Conservation (phyloP, 805 yeast species). For the Candida tibetensis region DNA sequence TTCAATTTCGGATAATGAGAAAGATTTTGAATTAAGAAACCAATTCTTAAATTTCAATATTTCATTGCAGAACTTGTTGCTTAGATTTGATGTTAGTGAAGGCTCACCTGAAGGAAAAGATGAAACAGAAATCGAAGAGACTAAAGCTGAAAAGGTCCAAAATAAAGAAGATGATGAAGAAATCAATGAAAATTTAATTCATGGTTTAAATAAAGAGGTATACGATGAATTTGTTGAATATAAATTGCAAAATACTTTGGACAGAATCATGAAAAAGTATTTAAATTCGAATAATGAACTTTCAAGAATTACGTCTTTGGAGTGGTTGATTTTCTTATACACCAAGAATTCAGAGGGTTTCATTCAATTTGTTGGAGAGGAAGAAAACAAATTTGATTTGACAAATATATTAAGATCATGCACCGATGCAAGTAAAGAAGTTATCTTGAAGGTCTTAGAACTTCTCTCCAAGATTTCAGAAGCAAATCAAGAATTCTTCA, state of each 20-base stretch:
- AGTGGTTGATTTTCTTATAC: slow-evolving; percentile 86
- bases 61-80: slow-evolving; percentile 31
- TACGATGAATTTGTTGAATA: slow-evolving; percentile 41
- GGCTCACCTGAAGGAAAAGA: slow-evolving; percentile 11
- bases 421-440: slow-evolving; percentile 69
- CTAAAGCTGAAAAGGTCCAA: slow-evolving; percentile 3
- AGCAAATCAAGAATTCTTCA: slow-evolving; percentile 72
- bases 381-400: slow-evolving; percentile 51
- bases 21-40: slow-evolving; percentile 36
- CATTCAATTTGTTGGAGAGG: slow-evolving; percentile 22
- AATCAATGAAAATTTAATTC: slow-evolving; percentile 52
- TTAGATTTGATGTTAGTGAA: slow-evolving; percentile 28
- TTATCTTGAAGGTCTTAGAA: slow-evolving; percentile 69
- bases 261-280: slow-evolving; percentile 65
- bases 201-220: slow-evolving; percentile 40
- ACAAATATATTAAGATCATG: slow-evolving; percentile 73
- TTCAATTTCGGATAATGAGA: slow-evolving; percentile 33
- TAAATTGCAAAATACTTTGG: slow-evolving; percentile 52
- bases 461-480: slow-evolving; percentile 73
- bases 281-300: slow-evolving; percentile 54
- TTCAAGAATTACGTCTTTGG: slow-evolving; percentile 78
- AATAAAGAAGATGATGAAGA: slow-evolving; percentile 25
- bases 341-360: slow-evolving; percentile 49
- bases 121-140: neutral
- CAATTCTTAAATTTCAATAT: slow-evolving; percentile 35